Evolutionary conservation across 331 rosid genomes (phyloP), one percentile per base, ranked within the genome.

Genomic region (Quercus lobata): DNA sequence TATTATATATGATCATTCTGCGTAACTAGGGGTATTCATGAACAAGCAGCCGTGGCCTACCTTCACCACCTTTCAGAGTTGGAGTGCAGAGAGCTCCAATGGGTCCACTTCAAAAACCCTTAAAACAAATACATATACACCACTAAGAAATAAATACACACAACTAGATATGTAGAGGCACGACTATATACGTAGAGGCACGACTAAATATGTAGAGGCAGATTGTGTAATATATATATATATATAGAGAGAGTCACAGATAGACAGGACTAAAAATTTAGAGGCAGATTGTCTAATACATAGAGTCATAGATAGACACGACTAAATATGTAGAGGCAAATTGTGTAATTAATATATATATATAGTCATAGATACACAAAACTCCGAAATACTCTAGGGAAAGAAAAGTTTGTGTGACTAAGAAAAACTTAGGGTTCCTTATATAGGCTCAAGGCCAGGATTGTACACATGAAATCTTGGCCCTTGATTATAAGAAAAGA

Each of bases 21-120:
- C 76, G 81, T 81, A 81, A 73, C 62, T 79, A 81, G 6, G 79
- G 93, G 90, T 77, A 18, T 81, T 69, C 93, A 87, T 88, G 97
- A 92, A 87, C 77, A 71, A 80, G 94, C 90, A 87, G 94, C 84
- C 80, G 84, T 72, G 84, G 79, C 75, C 29, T 74, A 77, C 93
- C 87, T 69, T 87, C 90, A 84, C 55, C 44, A 86, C 89, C 90
- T 87, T 84, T 88, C 82, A 82, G 84, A 5, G 2, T 69, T 85
- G 94, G 80, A 88, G 91, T 18, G 77, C 0, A 10, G 85, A 66
- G 93, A 83, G 79, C 89, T 44, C 91, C 81, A 72, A 21, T 41
- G 10, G 29, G 57, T 56, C 80, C 76, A 25, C 73, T 74, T 29
- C 16, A 9, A 9, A 70, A 17, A 25, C 21, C 71, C 82, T 63